Percentiles rank a stretch among this genome's conserved stretches.
These are phyloP conservation scores for Trichosanthes truncata DNA, from an alignment of 306 rosid genomes.

Conservation along the genomic window DNA sequence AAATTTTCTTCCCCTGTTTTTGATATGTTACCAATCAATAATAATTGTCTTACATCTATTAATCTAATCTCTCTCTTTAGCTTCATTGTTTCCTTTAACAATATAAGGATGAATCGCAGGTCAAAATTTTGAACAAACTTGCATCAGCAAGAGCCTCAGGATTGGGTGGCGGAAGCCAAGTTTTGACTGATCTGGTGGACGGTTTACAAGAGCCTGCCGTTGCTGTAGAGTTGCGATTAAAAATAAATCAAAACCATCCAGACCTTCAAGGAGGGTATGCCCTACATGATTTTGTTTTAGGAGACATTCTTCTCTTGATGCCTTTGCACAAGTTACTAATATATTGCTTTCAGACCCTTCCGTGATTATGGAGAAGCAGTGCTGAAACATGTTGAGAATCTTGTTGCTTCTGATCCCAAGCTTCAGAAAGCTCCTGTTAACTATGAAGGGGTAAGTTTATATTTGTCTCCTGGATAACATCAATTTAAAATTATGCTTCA, in stretches of 20 bases:
- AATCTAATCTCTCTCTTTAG: neutral
- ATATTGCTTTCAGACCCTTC: conserved; percentile 54
- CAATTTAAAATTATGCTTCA: neutral
- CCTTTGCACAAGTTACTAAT: conserved; percentile 24
- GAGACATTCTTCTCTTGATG: neutral
- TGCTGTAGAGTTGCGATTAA: conserved; percentile 71
- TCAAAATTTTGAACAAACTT: conserved; percentile 85
- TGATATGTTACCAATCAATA: neutral
- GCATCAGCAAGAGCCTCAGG: conserved; percentile 87
- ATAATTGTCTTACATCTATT: neutral
- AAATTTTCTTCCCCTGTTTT: neutral
- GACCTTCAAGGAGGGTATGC: conserved; percentile 84
- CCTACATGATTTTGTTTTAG: conserved; percentile 9
- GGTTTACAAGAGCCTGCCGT: conserved; percentile 73
- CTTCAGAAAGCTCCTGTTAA: conserved; percentile 77
- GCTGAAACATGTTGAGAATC: conserved; percentile 67
- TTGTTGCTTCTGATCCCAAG: conserved; percentile 36
- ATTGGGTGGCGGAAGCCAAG: conserved; percentile 62
- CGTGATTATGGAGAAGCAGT: conserved; percentile 85
- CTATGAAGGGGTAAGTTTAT: conserved; percentile 67
- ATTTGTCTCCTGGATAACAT: neutral
- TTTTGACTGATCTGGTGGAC: conserved; percentile 63
- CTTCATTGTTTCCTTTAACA: neutral
- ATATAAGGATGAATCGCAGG: conserved; percentile 36
- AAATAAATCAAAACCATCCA: conserved; percentile 74